Evolutionary conservation across 2,329 filamentous ascomycete genomes (phyloP).

Genomic region (Fusarium xylarioides): DNA sequence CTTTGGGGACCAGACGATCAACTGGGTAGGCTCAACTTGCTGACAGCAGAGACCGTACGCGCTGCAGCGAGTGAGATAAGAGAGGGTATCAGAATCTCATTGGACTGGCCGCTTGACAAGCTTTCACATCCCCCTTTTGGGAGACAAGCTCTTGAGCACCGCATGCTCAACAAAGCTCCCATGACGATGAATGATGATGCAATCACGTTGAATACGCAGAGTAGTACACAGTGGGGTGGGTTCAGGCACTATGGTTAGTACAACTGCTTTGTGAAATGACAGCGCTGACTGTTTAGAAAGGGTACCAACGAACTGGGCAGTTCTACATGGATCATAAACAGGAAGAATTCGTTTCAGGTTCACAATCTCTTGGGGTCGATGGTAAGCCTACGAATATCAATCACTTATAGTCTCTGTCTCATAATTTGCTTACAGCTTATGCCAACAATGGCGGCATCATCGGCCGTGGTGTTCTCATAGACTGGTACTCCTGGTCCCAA

Average conservation of each 20-base stretch:
- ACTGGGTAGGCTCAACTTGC: background rate
- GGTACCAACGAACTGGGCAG: background rate
- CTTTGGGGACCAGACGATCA: background rate
- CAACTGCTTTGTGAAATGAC: background rate
- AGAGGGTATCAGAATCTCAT: background rate
- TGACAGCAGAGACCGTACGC: background rate
- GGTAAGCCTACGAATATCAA: background rate
- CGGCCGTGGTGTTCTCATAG: background rate
- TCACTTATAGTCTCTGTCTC: accelerated
- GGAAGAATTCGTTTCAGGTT: background rate
- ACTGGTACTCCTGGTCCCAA: background rate
- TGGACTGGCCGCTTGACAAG: background rate
- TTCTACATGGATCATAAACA: background rate
- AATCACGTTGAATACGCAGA: background rate
- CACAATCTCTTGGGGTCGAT: background rate
- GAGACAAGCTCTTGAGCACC: background rate
- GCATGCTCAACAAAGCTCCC: background rate
- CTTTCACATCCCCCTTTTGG: background rate
- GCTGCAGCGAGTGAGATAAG: background rate
- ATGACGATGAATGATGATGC: background rate
- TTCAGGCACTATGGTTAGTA: background rate
- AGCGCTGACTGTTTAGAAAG: background rate
- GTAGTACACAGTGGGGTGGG: background rate
- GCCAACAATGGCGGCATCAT: background rate
- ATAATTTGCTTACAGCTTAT: background rate